Conservation (phyloP, 805 yeast genomes). For the Jamesozyma gamospora region DNA sequence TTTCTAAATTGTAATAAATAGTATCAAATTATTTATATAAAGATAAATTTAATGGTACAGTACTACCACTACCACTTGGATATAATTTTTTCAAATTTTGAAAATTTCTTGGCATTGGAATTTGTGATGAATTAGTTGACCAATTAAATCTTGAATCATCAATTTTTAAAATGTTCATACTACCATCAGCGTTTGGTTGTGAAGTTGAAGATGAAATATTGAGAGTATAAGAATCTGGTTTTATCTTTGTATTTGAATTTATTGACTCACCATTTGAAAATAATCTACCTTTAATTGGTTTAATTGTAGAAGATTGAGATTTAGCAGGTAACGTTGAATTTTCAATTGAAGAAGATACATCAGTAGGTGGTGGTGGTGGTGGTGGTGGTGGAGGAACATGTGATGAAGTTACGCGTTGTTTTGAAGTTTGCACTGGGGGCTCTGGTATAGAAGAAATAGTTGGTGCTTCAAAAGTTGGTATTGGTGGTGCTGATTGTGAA, state of each 20-base stretch:
- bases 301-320: conserved; percentile 3
- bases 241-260: conserved; percentile 18
- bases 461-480: too few relatives aligned
- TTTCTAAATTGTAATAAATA: too few relatives aligned
- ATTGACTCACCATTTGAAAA: conserved; percentile 23
- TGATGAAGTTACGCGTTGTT: conserved; percentile 8
- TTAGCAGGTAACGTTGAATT: conserved; percentile 18
- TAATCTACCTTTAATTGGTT: conserved; percentile 11
- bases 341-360: conserved; percentile 12
- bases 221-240: conserved; percentile 8
- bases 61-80: conserved; percentile 91
- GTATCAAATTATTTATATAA: conserved; percentile 3
- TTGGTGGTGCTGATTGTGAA: conserved; percentile 1
- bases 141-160: conserved; percentile 67
- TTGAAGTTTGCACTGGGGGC: conserved; percentile 15
- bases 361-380: conserved; percentile 16
- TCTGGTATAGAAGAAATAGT: conserved; percentile 16
- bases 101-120: conserved; percentile 84
- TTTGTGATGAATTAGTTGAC: conserved; percentile 45
- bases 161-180: conserved; percentile 34
- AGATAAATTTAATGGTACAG: conserved; percentile 68
- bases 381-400: conserved; percentile 16
- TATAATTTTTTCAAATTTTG: conserved; percentile 65
- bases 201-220: conserved; percentile 1
- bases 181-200: background rate